Base-by-base conservation (phyloP, 805 yeast species). In the Sugiyamaella valdiviana region DNA sequence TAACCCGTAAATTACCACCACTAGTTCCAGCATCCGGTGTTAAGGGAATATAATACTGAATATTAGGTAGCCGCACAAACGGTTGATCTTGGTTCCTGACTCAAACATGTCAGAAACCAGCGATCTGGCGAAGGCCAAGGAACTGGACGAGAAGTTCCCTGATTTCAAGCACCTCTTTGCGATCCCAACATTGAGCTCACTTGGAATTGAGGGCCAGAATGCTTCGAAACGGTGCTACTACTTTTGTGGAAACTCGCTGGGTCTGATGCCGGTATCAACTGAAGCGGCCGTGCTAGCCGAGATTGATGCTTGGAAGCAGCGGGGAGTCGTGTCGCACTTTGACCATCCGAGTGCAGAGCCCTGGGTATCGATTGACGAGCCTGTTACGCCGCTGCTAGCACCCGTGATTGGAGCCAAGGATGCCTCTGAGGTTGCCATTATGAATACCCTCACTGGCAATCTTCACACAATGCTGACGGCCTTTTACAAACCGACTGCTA, bases 211-310 rank as follows among this genome's bases (percentile, higher is more conserved):
- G 6, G 46, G 29, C 16, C 40, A 37, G 48, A 40, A 45, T 35
- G 32, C 41, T 6, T 42, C 51, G 10, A 55, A 58, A 22, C 52
- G 56, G 6, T 69, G 77, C 10, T 70, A 75, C 19, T 91, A 90
- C 62, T 70, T 90, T 42, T 88, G 96, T 66, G 98, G 98, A 2
- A 91, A 90, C 69, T 87, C 96, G n/a, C 76, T 90, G 5, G 98
- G 98, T 0, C 68, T 90, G 51, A 85, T 88, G 90, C 97, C 98
- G 0, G 70, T 66, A 44, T 61, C 70, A 6, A 81, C 90, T 0
- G 69, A 77, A 29, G 53, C 55, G 5, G 84, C 85, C 14, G 69
- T 90, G 14, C 65, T 66, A 43, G 73, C 70, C 37, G 97, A 90
- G 64, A 68, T 90, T 43, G 76, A 80, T 54, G 95, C 93, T 0